Conservation (phyloP, 306 rosid genomes). For the Vigna hirtella region DNA sequence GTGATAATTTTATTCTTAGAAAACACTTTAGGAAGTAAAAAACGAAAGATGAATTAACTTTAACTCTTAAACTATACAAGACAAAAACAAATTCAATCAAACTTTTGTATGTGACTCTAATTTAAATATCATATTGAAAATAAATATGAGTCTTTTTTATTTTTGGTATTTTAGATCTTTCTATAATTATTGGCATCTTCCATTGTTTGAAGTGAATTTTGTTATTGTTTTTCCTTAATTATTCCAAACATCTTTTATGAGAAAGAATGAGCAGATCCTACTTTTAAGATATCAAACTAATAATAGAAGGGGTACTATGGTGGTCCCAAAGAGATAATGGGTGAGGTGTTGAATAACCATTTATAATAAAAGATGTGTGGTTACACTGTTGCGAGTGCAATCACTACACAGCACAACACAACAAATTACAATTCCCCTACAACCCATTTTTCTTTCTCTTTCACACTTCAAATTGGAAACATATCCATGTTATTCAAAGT, state of each 20-base stretch:
- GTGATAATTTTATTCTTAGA: too few relatives aligned
- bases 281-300: background rate
- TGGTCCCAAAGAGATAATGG: slow-evolving; percentile 7
- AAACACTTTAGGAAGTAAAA: too few relatives aligned
- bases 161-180: too few relatives aligned
- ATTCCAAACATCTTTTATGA: background rate
- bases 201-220: background rate
- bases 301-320: background rate
- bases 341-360: background rate
- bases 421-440: slow-evolving; percentile 15
- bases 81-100: too few relatives aligned
- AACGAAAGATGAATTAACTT: too few relatives aligned
- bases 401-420: background rate
- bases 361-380: too few relatives aligned
- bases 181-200: too few relatives aligned
- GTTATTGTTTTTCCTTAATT: background rate
- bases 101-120: too few relatives aligned
- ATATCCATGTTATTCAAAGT: too few relatives aligned
- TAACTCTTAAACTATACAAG: too few relatives aligned
- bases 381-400: background rate
- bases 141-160: too few relatives aligned
- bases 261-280: background rate
- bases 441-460: background rate
- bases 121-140: too few relatives aligned
- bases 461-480: background rate